Conservation (phyloP, 2,329 filamentous ascomycete species). For the Magnaporthiopsis poae region DNA sequence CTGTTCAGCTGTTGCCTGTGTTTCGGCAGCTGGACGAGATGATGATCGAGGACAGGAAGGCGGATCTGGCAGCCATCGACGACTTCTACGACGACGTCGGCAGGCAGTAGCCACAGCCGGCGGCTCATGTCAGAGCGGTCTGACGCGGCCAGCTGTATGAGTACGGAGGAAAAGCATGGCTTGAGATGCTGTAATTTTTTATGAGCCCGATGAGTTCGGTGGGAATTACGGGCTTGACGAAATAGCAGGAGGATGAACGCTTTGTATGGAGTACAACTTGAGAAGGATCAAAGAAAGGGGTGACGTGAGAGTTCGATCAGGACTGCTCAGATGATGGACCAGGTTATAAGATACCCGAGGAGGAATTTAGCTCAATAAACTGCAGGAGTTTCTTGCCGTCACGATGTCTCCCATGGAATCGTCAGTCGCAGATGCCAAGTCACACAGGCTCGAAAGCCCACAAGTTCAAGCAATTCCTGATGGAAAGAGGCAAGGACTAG, state of each 20-base stretch:
- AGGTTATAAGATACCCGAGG: no score
- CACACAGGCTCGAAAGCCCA: no score
- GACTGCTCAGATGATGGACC: no score
- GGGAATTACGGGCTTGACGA: not conserved
- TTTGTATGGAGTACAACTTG: not conserved
- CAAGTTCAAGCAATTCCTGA: no score
- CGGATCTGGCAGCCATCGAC: not conserved
- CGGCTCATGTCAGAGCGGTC: not conserved
- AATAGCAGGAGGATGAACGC: not conserved
- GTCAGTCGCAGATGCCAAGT: no score
- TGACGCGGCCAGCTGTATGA: not conserved
- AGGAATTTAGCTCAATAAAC: no score
- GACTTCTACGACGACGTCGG: not conserved
- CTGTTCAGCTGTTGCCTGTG: not conserved
- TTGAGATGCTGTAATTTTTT: not conserved
- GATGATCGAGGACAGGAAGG: not conserved
- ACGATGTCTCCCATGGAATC: no score
- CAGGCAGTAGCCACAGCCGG: not conserved
- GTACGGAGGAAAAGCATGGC: not conserved
- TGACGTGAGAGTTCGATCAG: no score
- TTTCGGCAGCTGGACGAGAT: not conserved
- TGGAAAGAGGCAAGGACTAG: no score
- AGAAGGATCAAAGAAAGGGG: not conserved
- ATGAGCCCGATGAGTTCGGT: not conserved
- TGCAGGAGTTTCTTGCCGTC: no score